Evolutionary conservation across 371 early-diverging fungal genomes (phyloP).

Genomic region (Blastocladiella emersonii): DNA sequence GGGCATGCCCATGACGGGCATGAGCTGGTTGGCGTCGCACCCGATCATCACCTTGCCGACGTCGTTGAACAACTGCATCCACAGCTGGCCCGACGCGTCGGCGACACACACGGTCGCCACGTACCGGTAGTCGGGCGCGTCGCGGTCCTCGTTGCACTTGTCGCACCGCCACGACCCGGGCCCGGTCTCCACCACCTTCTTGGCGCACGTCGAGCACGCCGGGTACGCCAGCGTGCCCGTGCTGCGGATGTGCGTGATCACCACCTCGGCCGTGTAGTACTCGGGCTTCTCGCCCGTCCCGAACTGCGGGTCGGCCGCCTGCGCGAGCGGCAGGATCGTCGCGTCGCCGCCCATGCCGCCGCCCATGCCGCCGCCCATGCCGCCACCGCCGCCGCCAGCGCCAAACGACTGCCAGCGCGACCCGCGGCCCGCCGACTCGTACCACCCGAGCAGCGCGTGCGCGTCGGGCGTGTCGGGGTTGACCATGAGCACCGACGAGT

Average conservation of each 20-base stretch:
- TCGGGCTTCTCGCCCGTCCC: constrained; percentile 56
- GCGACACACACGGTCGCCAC: constrained; percentile 51
- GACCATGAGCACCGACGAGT: constrained; percentile 32
- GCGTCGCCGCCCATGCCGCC: not conserved
- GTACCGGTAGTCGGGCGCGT: constrained; percentile 63
- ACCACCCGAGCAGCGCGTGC: constrained; percentile 78
- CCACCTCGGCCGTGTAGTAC: constrained; percentile 49
- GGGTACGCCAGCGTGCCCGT: constrained; percentile 60
- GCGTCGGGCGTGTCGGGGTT: constrained; percentile 81
- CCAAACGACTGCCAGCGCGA: constrained; percentile 16
- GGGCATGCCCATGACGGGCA: constrained; percentile 20
- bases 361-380: constrained; percentile 15
- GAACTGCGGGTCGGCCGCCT: constrained; percentile 48
- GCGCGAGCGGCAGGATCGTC: not conserved
- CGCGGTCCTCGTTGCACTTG: constrained; percentile 58
- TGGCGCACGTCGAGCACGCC: constrained; percentile 80
- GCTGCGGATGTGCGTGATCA: constrained; percentile 46
- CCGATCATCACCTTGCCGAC: constrained; percentile 52
- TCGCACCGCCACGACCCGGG: constrained; percentile 78
- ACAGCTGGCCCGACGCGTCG: constrained; percentile 69
- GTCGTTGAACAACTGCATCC: constrained; percentile 80
- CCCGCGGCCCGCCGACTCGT: constrained; percentile 11
- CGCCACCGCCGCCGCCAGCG: constrained; percentile 16
- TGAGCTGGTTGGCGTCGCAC: constrained; percentile 51
- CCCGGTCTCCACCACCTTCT: constrained; percentile 61